phyloP scores from a whole-genome alignment of 179 eudicot species.

The Silene coronaria region DNA sequence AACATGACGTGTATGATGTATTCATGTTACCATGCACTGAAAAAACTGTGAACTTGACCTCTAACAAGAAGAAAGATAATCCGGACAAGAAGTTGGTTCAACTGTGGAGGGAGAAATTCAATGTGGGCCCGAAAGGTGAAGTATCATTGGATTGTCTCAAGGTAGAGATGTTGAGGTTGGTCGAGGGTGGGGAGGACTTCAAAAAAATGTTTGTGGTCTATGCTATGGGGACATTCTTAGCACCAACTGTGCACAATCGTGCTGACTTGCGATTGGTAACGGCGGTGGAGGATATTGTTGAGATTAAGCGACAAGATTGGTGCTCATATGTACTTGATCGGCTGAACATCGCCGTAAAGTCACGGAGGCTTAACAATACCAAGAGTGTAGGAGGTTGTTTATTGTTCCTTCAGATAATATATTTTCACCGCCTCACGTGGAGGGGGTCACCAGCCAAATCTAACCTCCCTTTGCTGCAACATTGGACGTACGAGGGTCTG shows the following conservation, averaged over 20 bases:
- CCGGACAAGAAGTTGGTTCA: background rate
- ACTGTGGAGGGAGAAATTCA: background rate
- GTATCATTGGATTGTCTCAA: background rate
- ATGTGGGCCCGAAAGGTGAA: background rate
- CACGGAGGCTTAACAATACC: background rate
- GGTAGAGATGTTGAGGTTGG: background rate
- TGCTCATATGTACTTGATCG: background rate
- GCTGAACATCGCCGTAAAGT: background rate
- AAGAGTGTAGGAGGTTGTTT: background rate
- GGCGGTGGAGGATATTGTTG: background rate
- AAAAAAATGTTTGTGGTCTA: background rate
- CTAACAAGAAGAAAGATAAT: background rate
- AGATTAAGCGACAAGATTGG: background rate
- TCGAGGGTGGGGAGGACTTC: background rate
- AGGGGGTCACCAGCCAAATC: background rate
- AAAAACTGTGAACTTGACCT: background rate
- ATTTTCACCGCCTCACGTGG: background rate
- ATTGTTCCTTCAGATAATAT: background rate
- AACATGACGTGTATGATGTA: background rate
- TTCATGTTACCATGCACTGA: constrained; percentile 2
- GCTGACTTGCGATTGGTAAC: background rate
- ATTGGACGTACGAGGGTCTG: background rate
- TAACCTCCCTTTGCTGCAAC: background rate
- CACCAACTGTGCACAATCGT: background rate
- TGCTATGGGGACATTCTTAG: background rate